phyloP scores from a whole-genome alignment of 2,329 filamentous ascomycete species.

The Podosphaera aphanis region DNA sequence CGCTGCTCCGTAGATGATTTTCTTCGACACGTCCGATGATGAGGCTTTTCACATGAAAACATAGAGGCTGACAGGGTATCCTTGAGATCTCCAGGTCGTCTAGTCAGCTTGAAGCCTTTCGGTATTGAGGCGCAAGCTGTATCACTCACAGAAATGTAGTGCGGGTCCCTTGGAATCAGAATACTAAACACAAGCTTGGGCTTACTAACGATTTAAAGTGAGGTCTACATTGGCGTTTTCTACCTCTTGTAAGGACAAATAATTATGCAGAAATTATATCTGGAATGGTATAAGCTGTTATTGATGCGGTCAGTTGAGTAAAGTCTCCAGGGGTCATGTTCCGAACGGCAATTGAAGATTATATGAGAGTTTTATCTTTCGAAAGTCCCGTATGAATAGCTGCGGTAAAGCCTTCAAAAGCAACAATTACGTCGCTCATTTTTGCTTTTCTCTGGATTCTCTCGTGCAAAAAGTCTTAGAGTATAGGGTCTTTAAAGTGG shows the following conservation, averaged over 20 bases:
- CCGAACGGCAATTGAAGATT: neutral
- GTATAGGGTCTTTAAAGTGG: too few species aligned
- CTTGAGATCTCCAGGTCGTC: constrained; percentile 7
- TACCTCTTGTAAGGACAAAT: constrained; percentile 10
- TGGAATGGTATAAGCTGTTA: neutral
- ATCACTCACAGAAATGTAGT: constrained; percentile 4
- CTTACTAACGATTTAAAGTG: constrained; percentile 2
- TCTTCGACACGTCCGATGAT: constrained; percentile 4
- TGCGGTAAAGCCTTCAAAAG: neutral
- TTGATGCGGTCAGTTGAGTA: constrained; percentile 1
- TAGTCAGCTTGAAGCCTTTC: constrained; percentile 5
- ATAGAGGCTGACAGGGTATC: constrained; percentile 9
- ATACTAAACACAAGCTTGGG: constrained; percentile 8
- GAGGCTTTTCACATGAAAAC: constrained; percentile 11
- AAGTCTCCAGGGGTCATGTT: neutral
- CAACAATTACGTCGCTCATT: neutral
- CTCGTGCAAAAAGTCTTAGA: too few species aligned
- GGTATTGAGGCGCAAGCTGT: neutral
- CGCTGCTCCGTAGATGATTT: constrained; percentile 13
- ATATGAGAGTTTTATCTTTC: neutral
- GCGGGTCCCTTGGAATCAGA: constrained; percentile 5
- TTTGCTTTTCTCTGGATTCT: neutral
- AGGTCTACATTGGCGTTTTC: constrained; percentile 11
- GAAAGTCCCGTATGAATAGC: neutral
- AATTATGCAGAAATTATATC: constrained; percentile 7